phyloP scores from a whole-genome alignment of 805 yeast genomes.

The Cyberlindnera mississippiensis region DNA sequence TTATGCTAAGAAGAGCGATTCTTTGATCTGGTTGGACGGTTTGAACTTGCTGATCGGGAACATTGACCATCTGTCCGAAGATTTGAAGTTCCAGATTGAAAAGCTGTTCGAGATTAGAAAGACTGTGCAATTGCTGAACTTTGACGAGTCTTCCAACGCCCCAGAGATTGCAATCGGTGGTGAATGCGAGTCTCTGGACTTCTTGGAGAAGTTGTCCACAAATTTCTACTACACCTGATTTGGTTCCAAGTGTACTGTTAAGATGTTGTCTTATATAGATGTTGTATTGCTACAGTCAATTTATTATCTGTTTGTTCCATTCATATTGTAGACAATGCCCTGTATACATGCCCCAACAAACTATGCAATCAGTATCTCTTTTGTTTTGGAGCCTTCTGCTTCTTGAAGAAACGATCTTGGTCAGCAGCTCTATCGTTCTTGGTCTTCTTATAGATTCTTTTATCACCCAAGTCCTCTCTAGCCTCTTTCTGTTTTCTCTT shows the following conservation, averaged over 20 bases:
- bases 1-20: conserved; percentile 64
- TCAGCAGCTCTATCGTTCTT: conserved; percentile 59
- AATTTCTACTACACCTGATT: conserved; percentile 22
- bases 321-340: too few species aligned
- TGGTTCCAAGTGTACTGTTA: too few species aligned
- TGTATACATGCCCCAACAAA: neutral
- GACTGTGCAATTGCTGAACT: conserved; percentile 42
- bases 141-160: conserved; percentile 7
- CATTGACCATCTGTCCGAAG: conserved; percentile 35
- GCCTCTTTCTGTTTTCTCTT: conserved; percentile 71
- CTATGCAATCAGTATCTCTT: neutral
- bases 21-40: conserved; percentile 78
- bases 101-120: conserved; percentile 43
- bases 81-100: conserved; percentile 41
- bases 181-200: conserved; percentile 9
- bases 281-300: too few species aligned
- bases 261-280: too few species aligned
- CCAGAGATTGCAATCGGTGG: conserved; percentile 4
- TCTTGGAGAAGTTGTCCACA: conserved; percentile 17
- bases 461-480: conserved; percentile 42
- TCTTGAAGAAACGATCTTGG: conserved; percentile 36
- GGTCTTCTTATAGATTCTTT: conserved; percentile 75
- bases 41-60: conserved; percentile 47
- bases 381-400: conserved; percentile 22
- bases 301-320: too few species aligned